phyloP scores from a whole-genome alignment of 116 monocot species.

The Zostera marina region DNA sequence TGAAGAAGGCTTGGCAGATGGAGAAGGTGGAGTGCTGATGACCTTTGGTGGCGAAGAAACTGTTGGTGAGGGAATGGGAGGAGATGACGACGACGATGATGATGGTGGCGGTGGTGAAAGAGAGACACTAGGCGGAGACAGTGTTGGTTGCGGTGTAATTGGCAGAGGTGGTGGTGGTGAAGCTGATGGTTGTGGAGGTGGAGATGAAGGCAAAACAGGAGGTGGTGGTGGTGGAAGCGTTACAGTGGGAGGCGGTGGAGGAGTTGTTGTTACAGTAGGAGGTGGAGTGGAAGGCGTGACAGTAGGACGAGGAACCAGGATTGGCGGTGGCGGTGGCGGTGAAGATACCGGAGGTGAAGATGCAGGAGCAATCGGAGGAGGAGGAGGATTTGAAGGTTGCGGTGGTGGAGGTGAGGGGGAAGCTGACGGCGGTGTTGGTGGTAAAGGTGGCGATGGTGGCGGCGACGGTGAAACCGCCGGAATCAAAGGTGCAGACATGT shows the following conservation, averaged over 20 bases:
- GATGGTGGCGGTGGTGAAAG: neutral
- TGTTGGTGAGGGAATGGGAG: neutral
- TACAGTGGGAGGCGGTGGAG: neutral
- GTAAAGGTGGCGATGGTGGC: neutral
- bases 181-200: too few species aligned
- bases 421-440: conserved; percentile 1
- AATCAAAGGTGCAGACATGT: conserved; percentile 8
- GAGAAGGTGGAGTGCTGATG: neutral
- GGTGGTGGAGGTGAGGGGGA: conserved; percentile 1
- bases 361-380: neutral
- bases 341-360: neutral
- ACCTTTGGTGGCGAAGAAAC: neutral
- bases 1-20: neutral
- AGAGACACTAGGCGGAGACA: neutral
- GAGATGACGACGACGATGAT: conserved; percentile 3
- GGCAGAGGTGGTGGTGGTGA: neutral
- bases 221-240: neutral
- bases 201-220: too few species aligned
- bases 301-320: neutral
- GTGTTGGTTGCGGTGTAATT: neutral
- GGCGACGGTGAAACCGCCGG: neutral
- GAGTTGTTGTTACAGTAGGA: neutral
- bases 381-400: conserved; percentile 2
- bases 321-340: conserved; percentile 5
- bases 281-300: neutral